A percentile compares a stretch with the other conserved stretches of the same genome.
Conservation (phyloP, 31 red algal species). For the Asparagopsis taxiformis region DNA sequence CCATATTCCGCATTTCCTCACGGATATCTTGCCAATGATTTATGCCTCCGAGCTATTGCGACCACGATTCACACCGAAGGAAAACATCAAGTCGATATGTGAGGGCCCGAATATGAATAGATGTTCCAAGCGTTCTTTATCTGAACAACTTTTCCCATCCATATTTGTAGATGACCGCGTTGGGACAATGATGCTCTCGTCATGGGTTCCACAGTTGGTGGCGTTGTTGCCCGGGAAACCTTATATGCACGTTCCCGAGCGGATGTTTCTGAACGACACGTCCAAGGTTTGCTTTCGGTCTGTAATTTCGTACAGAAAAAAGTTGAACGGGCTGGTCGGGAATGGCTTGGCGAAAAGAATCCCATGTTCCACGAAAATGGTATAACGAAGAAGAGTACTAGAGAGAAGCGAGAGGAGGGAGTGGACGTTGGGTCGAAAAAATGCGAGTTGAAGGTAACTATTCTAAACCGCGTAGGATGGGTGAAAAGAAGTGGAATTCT, state of each 20-base stretch:
- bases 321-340: conserved; percentile 6
- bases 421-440: background rate
- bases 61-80: conserved; percentile 15
- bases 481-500: conserved; percentile 24
- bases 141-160: conserved; percentile 4
- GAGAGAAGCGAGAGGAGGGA: background rate
- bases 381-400: conserved; percentile 9
- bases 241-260: conserved; percentile 3
- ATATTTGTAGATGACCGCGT: conserved; percentile 36
- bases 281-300: conserved; percentile 38
- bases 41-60: conserved; percentile 54
- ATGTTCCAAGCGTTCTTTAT: conserved; percentile 7
- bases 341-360: conserved; percentile 36
- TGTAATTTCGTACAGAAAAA: conserved; percentile 23
- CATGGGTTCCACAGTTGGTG: conserved; percentile 56
- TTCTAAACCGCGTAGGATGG: conserved; percentile 60
- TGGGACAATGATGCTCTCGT: conserved; percentile 24
- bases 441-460: conserved; percentile 29
- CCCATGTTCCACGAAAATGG: conserved; percentile 48
- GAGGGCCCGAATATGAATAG: conserved; percentile 19
- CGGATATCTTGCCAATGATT: conserved; percentile 58
- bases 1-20: conserved; percentile 79
- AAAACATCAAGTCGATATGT: conserved; percentile 24
- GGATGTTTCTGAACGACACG: conserved; percentile 17
- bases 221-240: conserved; percentile 49